Conservation (phyloP, 495 filamentous ascomycete genomes). For the Astrothelium subdiscretum region DNA sequence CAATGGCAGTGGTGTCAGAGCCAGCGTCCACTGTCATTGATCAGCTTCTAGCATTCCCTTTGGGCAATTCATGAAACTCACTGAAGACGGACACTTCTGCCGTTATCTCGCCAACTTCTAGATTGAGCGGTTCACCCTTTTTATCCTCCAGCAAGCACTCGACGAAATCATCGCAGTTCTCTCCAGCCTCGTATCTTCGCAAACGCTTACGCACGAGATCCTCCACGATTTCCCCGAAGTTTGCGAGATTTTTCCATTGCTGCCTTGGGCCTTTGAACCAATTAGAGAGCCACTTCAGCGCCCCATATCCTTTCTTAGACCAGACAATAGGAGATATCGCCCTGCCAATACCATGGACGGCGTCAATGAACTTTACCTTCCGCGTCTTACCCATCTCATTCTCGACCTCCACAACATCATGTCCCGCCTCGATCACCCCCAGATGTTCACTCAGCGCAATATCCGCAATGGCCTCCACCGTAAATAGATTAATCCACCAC, state of each 20-base stretch:
- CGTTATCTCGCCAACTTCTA: conserved; percentile 18
- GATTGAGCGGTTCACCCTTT: conserved; percentile 26
- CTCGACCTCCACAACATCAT: conserved; percentile 33
- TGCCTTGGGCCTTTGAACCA: conserved; percentile 27
- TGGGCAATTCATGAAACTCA: background rate
- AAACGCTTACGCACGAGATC: conserved; percentile 28
- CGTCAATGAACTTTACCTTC: conserved; percentile 30
- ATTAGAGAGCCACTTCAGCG: conserved; percentile 3
- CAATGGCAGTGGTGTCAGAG: conserved; percentile 20
- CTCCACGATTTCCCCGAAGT: conserved; percentile 32
- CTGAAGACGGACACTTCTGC: conserved; percentile 17
- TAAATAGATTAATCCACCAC: conserved; percentile 3
- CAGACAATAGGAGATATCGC: conserved; percentile 34
- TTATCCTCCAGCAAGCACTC: conserved; percentile 42
- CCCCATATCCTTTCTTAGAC: conserved; percentile 23
- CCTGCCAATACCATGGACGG: conserved; percentile 36
- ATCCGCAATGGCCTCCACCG: conserved; percentile 5
- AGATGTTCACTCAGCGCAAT: conserved; percentile 36
- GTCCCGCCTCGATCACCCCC: conserved; percentile 37
- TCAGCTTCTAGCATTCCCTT: background rate
- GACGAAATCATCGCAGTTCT: conserved; percentile 45
- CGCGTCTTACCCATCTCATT: conserved; percentile 32
- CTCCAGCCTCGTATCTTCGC: conserved; percentile 34
- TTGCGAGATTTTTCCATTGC: conserved; percentile 16
- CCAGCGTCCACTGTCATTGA: conserved; percentile 18